Evolutionary conservation across 441 rosid genomes (phyloP), one percentile per base, ranked within the genome.

Genomic region (Croton laevigatus): DNA sequence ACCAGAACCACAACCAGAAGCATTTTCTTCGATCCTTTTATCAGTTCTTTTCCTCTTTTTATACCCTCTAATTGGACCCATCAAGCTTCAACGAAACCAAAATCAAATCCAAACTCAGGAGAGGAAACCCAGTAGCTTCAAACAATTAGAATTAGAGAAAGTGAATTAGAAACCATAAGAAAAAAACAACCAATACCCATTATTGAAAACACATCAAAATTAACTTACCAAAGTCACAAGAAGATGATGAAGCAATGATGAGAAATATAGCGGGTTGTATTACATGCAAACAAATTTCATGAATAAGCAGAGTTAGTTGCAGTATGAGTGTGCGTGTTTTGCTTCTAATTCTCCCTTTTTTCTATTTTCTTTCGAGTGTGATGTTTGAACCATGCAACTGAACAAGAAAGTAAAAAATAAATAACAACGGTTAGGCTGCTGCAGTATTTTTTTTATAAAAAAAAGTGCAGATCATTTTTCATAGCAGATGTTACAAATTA

Each of bases 31-130:
- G 32, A 53, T 65, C 71, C 69, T 85, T 70, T 72, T 81, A 76
- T 81, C 87, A 5, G 71, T 68, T 76, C 75, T 81, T 69, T 76
- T 80, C 78, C 81, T 80, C 72, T 80, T 87, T 65, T 79, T 87
- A 55, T 68, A 68, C 40, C 86, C 86, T 86, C 81, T 77, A 38
- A 76, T 34, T 71, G 86, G 88, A 79, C 85, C 92, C 92, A 88
- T 88, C 73, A 73, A 46, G 60, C 66, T 54, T 34, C 20, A 42
- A 64, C 34, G 22, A 23, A 55, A 76, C 77, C 70, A 76, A 76
- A 40, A 53, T 82, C 66, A 74, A 80, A 77, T 73, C 73, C 68
- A 62, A 82, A 71, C 74, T 61, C 61, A 72, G 32, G 32, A 27
- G n/a, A n/a, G n/a, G n/a, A n/a, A n/a, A 64, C 76, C 79, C 75